Evolutionary conservation across 1,284 basidiomycete species (phyloP).

Genomic region (Uromyces viciae-fabae): DNA sequence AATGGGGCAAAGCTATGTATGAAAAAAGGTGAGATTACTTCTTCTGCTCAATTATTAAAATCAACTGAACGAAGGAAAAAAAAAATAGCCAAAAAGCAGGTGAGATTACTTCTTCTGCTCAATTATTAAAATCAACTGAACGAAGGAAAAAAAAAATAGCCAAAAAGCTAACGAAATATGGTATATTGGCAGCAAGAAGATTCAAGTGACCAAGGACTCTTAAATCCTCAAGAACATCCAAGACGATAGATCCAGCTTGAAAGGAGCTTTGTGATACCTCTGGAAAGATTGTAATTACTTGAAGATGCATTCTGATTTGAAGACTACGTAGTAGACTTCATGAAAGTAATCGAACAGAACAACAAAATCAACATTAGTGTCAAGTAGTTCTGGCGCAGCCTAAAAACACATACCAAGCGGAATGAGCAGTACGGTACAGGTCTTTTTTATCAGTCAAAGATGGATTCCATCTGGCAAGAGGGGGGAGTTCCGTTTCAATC

Average conservation of each 20-base stretch:
- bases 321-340: background rate
- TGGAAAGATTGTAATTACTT: background rate
- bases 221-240: conserved; percentile 7
- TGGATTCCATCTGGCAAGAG: background rate
- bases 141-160: background rate
- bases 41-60: background rate
- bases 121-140: background rate
- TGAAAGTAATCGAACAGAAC: too few relatives aligned
- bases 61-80: background rate
- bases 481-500: background rate
- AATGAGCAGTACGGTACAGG: background rate
- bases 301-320: conserved; percentile 2
- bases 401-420: background rate
- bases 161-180: conserved; percentile 3
- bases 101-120: background rate
- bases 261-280: background rate
- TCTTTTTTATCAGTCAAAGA: background rate
- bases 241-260: background rate
- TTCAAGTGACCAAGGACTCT: conserved; percentile 1
- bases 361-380: too few relatives aligned
- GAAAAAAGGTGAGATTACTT: background rate
- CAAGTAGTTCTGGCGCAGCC: too few relatives aligned
- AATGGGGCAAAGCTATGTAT: conserved; percentile 2
- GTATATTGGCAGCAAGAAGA: background rate
- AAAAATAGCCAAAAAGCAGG: background rate